A percentile compares a stretch with the other conserved stretches of the same genome.
phyloP scores from a whole-genome alignment of 108 stramenopile genomes.

The Cyclotella distinguenda region DNA sequence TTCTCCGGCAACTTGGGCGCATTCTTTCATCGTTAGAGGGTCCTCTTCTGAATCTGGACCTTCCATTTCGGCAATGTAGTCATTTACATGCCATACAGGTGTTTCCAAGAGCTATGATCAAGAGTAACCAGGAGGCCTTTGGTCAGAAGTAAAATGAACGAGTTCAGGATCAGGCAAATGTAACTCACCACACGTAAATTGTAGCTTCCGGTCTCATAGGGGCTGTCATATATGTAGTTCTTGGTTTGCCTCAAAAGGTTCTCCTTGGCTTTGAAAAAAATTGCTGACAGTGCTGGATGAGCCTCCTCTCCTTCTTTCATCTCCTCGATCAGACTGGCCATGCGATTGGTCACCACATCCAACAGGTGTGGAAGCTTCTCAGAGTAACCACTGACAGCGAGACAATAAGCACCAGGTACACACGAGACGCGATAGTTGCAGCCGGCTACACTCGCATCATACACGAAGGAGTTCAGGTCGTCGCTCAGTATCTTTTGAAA shows the following conservation, averaged over 20 bases:
- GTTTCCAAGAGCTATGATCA: conserved; percentile 58
- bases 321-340: conserved; percentile 76
- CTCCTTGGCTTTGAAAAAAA: conserved; percentile 69
- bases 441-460: conserved; percentile 88
- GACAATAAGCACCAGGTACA: conserved; percentile 61
- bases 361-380: conserved; percentile 82
- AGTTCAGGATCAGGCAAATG: not conserved
- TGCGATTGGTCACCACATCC: conserved; percentile 71
- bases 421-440: conserved; percentile 72
- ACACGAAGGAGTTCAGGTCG: conserved; percentile 81
- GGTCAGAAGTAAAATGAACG: not conserved
- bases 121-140: conserved; percentile 1
- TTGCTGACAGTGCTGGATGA: conserved; percentile 55
- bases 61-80: conserved; percentile 82
- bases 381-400: conserved; percentile 80
- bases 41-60: conserved; percentile 62
- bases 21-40: conserved; percentile 83
- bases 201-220: conserved; percentile 83
- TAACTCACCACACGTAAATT: conserved; percentile 63
- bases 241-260: conserved; percentile 82
- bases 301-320: conserved; percentile 74
- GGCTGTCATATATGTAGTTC: conserved; percentile 79
- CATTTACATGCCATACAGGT: conserved; percentile 78
- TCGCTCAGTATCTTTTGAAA: conserved; percentile 81
- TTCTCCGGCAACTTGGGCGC: conserved; percentile 66